phyloP scores from a whole-genome alignment of 305 asterid genomes.

The Plantago rigida region DNA sequence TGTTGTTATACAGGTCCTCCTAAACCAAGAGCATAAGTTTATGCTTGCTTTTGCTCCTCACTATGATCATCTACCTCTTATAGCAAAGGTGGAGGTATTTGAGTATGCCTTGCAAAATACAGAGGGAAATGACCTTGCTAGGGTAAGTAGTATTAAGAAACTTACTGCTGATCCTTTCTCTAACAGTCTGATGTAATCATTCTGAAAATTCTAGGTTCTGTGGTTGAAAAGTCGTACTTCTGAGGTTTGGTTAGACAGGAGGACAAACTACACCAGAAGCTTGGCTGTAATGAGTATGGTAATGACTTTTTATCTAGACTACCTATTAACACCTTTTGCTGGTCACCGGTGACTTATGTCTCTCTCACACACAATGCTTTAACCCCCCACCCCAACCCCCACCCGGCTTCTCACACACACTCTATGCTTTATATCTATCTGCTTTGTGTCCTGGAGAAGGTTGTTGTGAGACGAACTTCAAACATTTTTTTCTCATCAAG shows the following conservation, averaged over 20 bases:
- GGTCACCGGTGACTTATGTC: no score
- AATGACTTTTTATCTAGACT: conserved; percentile 23
- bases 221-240: conserved; percentile 99
- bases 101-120: conserved; percentile 90
- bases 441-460: no score
- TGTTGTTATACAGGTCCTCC: conserved; percentile 54
- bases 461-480: no score
- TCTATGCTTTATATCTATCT: no score
- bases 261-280: conserved; percentile 96
- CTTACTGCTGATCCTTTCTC: conserved; percentile 8
- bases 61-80: conserved; percentile 88
- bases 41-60: conserved; percentile 98
- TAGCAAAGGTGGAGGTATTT: conserved; percentile 95
- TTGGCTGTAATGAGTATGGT: conserved; percentile 99
- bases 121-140: conserved; percentile 89
- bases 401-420: no score
- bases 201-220: conserved; percentile 52
- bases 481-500: neutral
- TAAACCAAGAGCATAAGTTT: conserved; percentile 93
- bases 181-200: conserved; percentile 22
- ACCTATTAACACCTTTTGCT: no score
- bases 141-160: conserved; percentile 45
- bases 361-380: no score
- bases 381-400: no score
- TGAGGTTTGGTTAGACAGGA: conserved; percentile 94